Base-by-base conservation (phyloP, 257 asterid species). In the Capsicum pubescens region DNA sequence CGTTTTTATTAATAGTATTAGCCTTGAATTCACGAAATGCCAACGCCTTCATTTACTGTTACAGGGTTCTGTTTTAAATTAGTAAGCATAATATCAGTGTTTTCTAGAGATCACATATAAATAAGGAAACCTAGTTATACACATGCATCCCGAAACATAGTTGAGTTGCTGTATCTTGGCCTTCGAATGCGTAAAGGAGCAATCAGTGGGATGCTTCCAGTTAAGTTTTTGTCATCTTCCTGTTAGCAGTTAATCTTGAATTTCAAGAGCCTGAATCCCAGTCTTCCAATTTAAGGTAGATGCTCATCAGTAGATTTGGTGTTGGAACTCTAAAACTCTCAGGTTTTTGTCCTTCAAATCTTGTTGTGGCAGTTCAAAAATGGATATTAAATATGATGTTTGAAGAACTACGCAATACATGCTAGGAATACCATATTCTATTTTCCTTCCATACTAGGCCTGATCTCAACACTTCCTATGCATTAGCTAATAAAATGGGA, bases 121-220 rank as follows among this genome's bases (percentile, higher is more conserved):
- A 72, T 72, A 19, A 19, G 39, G 17, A n/a, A 50, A 48, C 58
- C 36, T 44, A 48, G 79, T 46, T 46, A 19, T n/a, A n/a, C 14
- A 0, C 7, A 7, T 71, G 59, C 59, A 72, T 48, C 46, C 39
- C 15, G 0, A 26, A 72, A 72, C n/a, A 72, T 9, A 72, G 57
- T 48, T 72, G 80, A 10, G 58, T 3, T 46, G 80, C 7, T 72
- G 39, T 46, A 10, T 72, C 56, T 70, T 72, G 32, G 58, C 59
- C 58, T n/a, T 70, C 36, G 56, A 72, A 72, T 72, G 48, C 80
- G 48, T 11, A 72, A 72, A 19, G 80, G 42, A 72, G n/a, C 59
- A 72, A 72, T 72, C 11, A 5, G 79, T n/a, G 42, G 76, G 59
- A 48, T 32, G 9, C 80, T 21, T 4, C 11, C 42, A 19, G 19